Percentiles rank a stretch among this genome's conserved stretches.
These are phyloP conservation scores for Sordariomycetes sp. DNA, from an alignment of 2,329 filamentous ascomycete genomes.

Conservation along the genomic window DNA sequence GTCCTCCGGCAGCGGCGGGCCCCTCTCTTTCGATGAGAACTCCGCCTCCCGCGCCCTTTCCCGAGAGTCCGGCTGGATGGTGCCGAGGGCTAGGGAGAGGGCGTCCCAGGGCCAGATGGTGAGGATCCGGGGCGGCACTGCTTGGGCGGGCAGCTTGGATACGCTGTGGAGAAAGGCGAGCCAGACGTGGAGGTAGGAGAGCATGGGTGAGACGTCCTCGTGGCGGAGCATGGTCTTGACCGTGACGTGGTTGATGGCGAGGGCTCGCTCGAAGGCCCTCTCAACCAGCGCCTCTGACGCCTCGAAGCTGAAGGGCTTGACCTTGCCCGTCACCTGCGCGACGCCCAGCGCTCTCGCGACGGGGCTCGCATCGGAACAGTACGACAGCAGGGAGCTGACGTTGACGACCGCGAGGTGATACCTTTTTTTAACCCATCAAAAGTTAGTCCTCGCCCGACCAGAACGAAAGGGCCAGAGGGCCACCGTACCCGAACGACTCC, in stretches of 20 bases:
- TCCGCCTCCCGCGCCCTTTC: neutral
- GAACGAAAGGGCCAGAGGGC: neutral
- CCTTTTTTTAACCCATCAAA: neutral
- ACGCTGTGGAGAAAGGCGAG: constrained; percentile 47
- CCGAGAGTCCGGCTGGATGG: neutral
- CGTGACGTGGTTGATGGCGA: neutral
- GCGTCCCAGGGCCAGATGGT: constrained; percentile 42
- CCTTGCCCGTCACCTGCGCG: neutral
- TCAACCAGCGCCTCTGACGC: neutral
- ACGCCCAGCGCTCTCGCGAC: constrained; percentile 15
- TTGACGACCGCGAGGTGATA: neutral
- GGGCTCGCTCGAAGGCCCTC: neutral
- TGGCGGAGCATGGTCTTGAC: neutral
- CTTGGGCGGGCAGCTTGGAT: constrained; percentile 9
- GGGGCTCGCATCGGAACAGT: constrained; percentile 22
- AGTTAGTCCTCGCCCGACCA: neutral
- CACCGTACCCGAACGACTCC: neutral
- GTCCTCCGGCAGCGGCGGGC: constrained; percentile 55
- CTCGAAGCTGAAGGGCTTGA: neutral
- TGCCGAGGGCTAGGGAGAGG: constrained; percentile 27
- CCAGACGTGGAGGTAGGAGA: constrained; percentile 52
- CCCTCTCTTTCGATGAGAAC: neutral
- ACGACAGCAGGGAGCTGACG: neutral
- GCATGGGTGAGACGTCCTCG: constrained; percentile 29
- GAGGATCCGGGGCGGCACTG: constrained; percentile 27